Conservation (phyloP, 768 basidiomycete species). For the Kwoniella mangroviensis region DNA sequence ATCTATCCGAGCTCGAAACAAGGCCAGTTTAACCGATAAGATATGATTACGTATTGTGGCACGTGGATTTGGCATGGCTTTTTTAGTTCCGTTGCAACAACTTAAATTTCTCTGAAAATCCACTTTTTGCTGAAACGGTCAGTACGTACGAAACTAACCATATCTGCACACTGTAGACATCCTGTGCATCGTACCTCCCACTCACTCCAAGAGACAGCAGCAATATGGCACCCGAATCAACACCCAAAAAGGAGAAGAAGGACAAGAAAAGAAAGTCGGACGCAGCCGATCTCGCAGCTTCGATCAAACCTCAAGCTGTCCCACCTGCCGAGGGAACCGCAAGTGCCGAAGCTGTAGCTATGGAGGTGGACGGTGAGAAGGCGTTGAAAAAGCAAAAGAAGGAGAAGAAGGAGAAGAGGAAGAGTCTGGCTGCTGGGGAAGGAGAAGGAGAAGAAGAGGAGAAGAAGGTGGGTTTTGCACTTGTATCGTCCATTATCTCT, state of each 20-base stretch:
- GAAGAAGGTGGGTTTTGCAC: conserved; percentile 35
- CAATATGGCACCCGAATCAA: conserved; percentile 29
- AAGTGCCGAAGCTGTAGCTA: conserved; percentile 52
- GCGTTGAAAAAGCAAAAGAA: conserved; percentile 60
- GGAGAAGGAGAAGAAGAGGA: conserved; percentile 60
- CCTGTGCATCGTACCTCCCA: not conserved
- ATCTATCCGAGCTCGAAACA: not conserved
- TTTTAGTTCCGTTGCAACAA: conserved; percentile 6
- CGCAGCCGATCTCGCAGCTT: conserved; percentile 44
- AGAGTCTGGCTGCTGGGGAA: conserved; percentile 40
- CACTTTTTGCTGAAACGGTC: conserved; percentile 1
- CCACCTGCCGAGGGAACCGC: conserved; percentile 47
- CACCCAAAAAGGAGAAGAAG: conserved; percentile 56
- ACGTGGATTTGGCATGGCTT: not conserved
- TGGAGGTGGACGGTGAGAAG: conserved; percentile 53
- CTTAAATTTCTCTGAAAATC: conserved; percentile 10
- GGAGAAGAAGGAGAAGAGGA: conserved; percentile 58
- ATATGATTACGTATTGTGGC: conserved; percentile 3
- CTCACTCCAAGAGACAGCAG: too few species aligned
- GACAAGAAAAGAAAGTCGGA: conserved; percentile 56
- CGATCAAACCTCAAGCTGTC: conserved; percentile 32
- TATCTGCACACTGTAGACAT: too few species aligned
- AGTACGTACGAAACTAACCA: not conserved
- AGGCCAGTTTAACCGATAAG: conserved; percentile 8
- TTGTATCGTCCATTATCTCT: not conserved